Base-by-base conservation (phyloP, 148 eudicot genomes). In the Pouteria glomerata region DNA sequence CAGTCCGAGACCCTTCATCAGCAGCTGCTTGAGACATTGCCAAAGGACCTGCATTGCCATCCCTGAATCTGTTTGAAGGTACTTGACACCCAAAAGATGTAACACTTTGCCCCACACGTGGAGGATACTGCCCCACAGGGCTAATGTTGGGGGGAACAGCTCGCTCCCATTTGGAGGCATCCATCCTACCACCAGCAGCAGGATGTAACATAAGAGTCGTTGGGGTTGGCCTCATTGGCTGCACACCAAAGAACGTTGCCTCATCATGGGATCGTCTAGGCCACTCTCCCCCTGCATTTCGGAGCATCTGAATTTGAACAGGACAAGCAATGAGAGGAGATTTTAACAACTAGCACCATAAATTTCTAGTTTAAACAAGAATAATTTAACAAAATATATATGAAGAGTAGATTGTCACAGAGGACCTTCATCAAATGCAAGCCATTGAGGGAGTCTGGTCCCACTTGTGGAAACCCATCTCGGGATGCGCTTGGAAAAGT, bases 1-100 rank as follows among this genome's bases (percentile, higher is more conserved):
- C 91, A 51, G 97, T 91, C 51, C 94, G 82, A 44, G 94, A 87
- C 29, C 97, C 94, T 82, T 91, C 97, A 76, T 91, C 97, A 65
- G 94, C 90, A 78, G 89, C 88, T 34, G 80, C 66, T 70, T 86
- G 86, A 73, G 89, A 85, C 52, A 83, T 58, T n/a, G 81, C 72
- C 13, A 90, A 81, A 64, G 93, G 86, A 51, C 85, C 81, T 60
- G 74, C 62, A 67, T 73, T 84, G 19, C 77, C 63, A 58, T 88
- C 93, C 76, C 76, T 80, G 69, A 74, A 82, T 78, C 83, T 86
- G 73, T 78, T 87, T 39, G 78, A 71, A 57, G 86, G 78, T 23
- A 70, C 63, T 47, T 83, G 91, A 71, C 82, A 77, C 24, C 77
- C 74, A 66, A 83, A 80, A 47, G 89, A 70, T 42, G 83, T n/a